Base-by-base conservation (phyloP, 495 filamentous ascomycete species). In the Podospora australis region DNA sequence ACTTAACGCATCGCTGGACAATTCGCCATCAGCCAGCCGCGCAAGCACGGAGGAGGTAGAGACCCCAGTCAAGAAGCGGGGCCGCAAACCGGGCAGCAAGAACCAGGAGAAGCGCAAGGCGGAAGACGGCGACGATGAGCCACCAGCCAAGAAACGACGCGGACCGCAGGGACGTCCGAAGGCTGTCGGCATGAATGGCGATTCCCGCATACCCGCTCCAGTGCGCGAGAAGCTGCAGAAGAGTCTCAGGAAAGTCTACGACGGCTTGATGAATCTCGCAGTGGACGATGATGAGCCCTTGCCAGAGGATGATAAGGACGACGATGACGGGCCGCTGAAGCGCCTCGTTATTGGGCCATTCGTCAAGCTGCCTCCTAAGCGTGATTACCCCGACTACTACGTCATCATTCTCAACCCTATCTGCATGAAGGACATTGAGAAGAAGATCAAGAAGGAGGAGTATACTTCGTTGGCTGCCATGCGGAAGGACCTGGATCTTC, bases 271-370 rank as follows among this genome's bases (percentile, higher is more conserved):
- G 72, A 80, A 82, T 34, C 78, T 96, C 46, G 88, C 94, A 24
- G 78, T 78, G 10, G 82, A 87, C 29, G 69, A 71, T 14, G 80
- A 87, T 22, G 68, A 66, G 43, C 64, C 70, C 14, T 41, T 57
- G 19, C 47, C 54, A 13, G 60, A 64, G 8, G 54, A 41, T 21
- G 51, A 63, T 9, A 51, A 64, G 25, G 59, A 64, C 46, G 60
- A 65, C 10, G 60, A 67, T 8, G 58, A 71, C 13, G 71, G 61
- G 22, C 68, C 69, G 13, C 53, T 59, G 14, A 73, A 80, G 39
- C 86, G 90, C 44, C 71, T 87, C 17, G 86, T 96, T 63, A 96
- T 95, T 44, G 92, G 90, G 30, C 92, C 91, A 0, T 98, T 98
- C 65, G 77, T 96, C 66, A 88, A 89, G 58, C 75, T 95, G 14